Conservation (phyloP, 2,329 filamentous ascomycete genomes). For the Cytospora paraplurivora region DNA sequence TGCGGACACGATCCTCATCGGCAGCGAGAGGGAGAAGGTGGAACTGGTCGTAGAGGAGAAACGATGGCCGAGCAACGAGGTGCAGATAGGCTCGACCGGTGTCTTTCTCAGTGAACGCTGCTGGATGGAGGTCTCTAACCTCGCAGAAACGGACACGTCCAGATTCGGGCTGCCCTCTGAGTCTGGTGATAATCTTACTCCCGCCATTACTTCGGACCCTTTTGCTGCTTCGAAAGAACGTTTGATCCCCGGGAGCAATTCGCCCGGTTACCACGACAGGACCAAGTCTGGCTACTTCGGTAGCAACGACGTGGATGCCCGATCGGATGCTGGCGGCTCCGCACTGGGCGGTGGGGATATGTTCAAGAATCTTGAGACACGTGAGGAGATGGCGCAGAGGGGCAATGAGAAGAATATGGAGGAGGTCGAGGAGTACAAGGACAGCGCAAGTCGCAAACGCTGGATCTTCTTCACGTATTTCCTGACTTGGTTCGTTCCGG, state of each 20-base stretch:
- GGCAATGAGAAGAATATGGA: conserved; percentile 87
- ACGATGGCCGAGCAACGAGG: conserved; percentile 90
- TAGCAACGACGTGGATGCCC: conserved; percentile 73
- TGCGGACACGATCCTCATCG: conserved; percentile 80
- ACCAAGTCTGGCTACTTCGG: conserved; percentile 79
- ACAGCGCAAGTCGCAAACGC: conserved; percentile 79
- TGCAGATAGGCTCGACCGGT: conserved; percentile 85
- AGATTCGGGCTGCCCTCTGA: conserved; percentile 60
- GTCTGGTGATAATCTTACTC: conserved; percentile 62
- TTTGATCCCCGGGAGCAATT: conserved; percentile 53
- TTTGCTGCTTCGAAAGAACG: conserved; percentile 67
- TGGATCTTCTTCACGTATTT: conserved; percentile 85
- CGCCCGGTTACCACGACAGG: conserved; percentile 72
- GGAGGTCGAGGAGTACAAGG: conserved; percentile 82
- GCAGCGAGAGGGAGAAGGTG: conserved; percentile 88
- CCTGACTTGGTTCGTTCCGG: conserved; percentile 85
- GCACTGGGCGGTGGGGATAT: conserved; percentile 91
- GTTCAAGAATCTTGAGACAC: conserved; percentile 95
- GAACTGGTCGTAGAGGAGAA: conserved; percentile 91
- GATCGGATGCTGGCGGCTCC: conserved; percentile 90
- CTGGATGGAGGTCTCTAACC: conserved; percentile 86
- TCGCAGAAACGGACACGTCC: conserved; percentile 62
- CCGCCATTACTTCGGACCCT: conserved; percentile 50
- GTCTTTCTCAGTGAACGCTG: conserved; percentile 94
- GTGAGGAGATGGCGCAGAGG: conserved; percentile 92